Evolutionary conservation across 495 filamentous ascomycete genomes (phyloP), one percentile per base, ranked within the genome.

Genomic region (Ramalina intermedia): DNA sequence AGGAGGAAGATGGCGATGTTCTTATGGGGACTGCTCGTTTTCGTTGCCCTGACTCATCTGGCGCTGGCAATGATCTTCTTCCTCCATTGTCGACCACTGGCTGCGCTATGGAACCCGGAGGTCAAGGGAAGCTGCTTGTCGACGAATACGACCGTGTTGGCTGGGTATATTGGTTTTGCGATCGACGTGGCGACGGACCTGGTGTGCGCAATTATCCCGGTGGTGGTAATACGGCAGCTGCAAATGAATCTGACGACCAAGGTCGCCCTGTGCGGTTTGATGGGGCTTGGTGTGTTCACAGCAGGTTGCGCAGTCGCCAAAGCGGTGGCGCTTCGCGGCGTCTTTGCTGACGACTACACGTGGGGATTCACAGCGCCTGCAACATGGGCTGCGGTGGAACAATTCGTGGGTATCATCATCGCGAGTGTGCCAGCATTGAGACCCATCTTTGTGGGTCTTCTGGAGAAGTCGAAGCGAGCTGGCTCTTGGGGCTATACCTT

Each of bases 231-330:
- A 12, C 45, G 44, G 27, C 45, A 40, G 36, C 45, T 53, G 18
- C 51, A 49, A 17, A 53, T 53, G 51, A 37, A 43, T 23, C 14
- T 43, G 8, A 37, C 26, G 13, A 39, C 40, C 4, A 53, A 53
- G 40, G 20, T 53, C 12, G 41, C 46, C 5, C 17, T 53, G 2
- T 53, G 51, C 24, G 38, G 21, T 18, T 41, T 53, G 14, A 49
- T 53, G 47, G 41, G 51, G 7, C 11, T 53, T 11, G 51, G 51
- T 35, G 40, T 53, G 12, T 49, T 53, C 14, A 53, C 51, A n/a
- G 51, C 51, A 8, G 46, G 45, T 1, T 53, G 51, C 38, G 51
- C 51, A 4, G 51, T 53, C n/a, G 46, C 45, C 20, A 53, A 53
- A 47, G 41, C 51, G 20, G 16, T 53, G 16, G 38, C 41, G 7